Percentiles rank a stretch among this genome's conserved stretches.
Evolutionary conservation across 768 basidiomycete genomes (phyloP).

Genomic region (Mycena metata): DNA sequence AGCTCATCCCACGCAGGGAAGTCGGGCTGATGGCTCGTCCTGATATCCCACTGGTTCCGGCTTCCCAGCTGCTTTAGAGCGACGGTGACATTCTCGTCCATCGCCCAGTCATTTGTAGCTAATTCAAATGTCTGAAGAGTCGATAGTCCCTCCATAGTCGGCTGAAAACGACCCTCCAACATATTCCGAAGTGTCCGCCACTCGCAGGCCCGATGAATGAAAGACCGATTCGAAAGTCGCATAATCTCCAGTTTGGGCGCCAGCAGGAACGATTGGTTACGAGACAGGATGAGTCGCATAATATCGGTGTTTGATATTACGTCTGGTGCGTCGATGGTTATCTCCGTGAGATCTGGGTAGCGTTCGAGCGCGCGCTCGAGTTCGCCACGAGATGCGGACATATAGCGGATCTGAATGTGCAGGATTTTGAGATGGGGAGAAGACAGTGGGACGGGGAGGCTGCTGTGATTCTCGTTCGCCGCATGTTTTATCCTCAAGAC

Average conservation of each 20-base stretch:
- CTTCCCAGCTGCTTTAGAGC: not conserved
- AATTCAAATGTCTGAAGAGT: slow-evolving; percentile 17
- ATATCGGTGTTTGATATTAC: not conserved
- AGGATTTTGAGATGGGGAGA: slow-evolving; percentile 15
- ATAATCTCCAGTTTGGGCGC: slow-evolving; percentile 29
- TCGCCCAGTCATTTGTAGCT: not conserved
- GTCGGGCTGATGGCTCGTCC: not conserved
- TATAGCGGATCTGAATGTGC: not conserved
- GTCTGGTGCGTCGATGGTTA: slow-evolving; percentile 10
- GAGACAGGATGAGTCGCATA: slow-evolving; percentile 4
- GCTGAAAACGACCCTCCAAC: slow-evolving; percentile 17
- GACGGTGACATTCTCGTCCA: not conserved
- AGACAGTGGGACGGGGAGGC: not conserved
- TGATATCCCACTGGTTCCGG: slow-evolving; percentile 19
- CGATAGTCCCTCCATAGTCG: not conserved
- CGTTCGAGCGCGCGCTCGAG: not conserved
- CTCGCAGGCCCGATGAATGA: not conserved
- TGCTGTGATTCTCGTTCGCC: not conserved
- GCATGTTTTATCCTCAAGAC: not conserved
- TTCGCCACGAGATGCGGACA: not conserved
- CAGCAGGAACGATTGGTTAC: not conserved
- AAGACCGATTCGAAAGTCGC: slow-evolving; percentile 32
- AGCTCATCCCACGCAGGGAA: slow-evolving; percentile 1
- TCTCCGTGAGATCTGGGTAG: slow-evolving; percentile 21
- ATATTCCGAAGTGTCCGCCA: slow-evolving; percentile 20